These are phyloP conservation scores for Phytophthora tubulina DNA, from an alignment of 352 stramenopile genomes.

Conservation along the genomic window DNA sequence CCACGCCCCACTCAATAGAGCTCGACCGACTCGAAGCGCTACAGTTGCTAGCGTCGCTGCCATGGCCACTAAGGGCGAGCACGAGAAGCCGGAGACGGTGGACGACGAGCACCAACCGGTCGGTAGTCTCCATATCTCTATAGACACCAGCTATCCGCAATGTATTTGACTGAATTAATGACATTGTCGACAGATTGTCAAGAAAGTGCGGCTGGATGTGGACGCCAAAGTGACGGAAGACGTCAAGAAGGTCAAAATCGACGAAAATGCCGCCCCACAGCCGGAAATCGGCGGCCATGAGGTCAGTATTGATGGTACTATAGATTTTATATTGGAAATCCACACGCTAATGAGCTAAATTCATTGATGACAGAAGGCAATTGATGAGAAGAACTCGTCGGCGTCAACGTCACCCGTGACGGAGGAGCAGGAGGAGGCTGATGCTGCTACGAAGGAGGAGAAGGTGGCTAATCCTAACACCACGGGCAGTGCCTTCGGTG, in stretches of 20 bases:
- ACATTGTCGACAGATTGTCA: conserved; percentile 46
- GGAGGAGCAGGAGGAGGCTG: conserved; percentile 22
- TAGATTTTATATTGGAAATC: conserved; percentile 1
- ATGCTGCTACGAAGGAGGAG: conserved; percentile 14
- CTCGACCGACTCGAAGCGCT: conserved; percentile 1
- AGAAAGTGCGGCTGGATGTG: conserved; percentile 68
- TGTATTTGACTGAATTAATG: background rate
- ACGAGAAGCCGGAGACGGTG: conserved; percentile 79
- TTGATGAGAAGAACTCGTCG: conserved; percentile 19
- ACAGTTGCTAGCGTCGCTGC: conserved; percentile 2
- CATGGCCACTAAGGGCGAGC: conserved; percentile 79
- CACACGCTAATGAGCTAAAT: conserved; percentile 5
- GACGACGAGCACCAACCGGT: conserved; percentile 70
- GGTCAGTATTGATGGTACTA: conserved; percentile 20
- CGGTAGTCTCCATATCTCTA: background rate
- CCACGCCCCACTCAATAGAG: conserved; percentile 21
- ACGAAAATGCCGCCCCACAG: conserved; percentile 40
- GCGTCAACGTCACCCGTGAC: conserved; percentile 21
- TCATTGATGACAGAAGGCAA: conserved; percentile 9
- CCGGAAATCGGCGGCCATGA: conserved; percentile 36
- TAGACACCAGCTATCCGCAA: background rate
- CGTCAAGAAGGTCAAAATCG: conserved; percentile 58
- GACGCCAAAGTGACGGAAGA: conserved; percentile 58
- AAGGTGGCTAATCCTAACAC: conserved; percentile 38
- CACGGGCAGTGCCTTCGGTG: conserved; percentile 54